phyloP scores from a whole-genome alignment of 2,329 filamentous ascomycete species.

The Xylaria multiplex region DNA sequence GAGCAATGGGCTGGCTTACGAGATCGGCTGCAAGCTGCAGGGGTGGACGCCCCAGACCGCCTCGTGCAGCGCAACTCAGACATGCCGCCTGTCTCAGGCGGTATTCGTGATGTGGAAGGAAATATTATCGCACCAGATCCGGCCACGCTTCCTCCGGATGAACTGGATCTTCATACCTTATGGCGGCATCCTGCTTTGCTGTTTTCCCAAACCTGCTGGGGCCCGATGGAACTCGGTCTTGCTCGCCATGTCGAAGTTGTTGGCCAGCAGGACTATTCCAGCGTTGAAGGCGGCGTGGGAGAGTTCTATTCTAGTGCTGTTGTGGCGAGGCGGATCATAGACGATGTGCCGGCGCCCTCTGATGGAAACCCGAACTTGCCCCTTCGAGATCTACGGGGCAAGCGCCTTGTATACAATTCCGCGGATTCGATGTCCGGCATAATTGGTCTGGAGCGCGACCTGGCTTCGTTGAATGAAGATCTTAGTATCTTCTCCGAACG shows the following conservation, averaged over 20 bases:
- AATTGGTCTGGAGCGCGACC: conserved; percentile 26
- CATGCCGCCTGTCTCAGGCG: conserved; percentile 32
- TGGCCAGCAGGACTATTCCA: conserved; percentile 35
- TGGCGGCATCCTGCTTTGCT: conserved; percentile 34
- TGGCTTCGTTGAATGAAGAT: conserved; percentile 19
- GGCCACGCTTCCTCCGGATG: conserved; percentile 32
- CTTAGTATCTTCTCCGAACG: conserved; percentile 26
- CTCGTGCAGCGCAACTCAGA: conserved; percentile 35
- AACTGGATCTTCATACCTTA: conserved; percentile 30
- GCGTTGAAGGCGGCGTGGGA: conserved; percentile 25
- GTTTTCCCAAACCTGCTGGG: conserved; percentile 32
- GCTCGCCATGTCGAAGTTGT: conserved; percentile 26
- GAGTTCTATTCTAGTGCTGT: conserved; percentile 33
- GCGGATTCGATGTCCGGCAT: conserved; percentile 34
- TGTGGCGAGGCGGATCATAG: conserved; percentile 20
- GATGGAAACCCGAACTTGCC: conserved; percentile 23
- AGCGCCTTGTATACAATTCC: conserved; percentile 33
- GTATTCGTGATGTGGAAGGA: conserved; percentile 29
- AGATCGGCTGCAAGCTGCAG: conserved; percentile 26
- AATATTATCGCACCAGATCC: conserved; percentile 32
- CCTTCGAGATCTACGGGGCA: conserved; percentile 25
- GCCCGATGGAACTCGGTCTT: conserved; percentile 33
- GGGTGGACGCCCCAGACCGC: conserved; percentile 28
- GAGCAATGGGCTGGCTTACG: conserved; percentile 31
- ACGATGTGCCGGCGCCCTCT: conserved; percentile 14